phyloP scores from a whole-genome alignment of 495 filamentous ascomycete genomes.

The Pyrenopolyporus hunteri region DNA sequence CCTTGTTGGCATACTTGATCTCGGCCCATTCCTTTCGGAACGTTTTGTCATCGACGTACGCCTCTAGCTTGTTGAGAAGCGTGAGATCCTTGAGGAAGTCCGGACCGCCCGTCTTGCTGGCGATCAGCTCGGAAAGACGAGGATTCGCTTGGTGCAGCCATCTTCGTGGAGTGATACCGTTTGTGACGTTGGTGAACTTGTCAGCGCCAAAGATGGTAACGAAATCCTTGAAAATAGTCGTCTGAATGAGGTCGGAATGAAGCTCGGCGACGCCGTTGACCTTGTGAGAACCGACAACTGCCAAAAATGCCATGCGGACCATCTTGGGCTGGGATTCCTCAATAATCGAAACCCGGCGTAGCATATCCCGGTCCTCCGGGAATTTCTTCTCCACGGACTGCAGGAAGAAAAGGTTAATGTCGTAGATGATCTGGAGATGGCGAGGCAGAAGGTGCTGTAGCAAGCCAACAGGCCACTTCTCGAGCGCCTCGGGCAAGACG shows the following conservation, averaged over 20 bases:
- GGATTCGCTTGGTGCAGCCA: constrained; percentile 99
- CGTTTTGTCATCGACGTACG: constrained; percentile 77
- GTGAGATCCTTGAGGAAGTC: constrained; percentile 89
- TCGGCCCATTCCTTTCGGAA: constrained; percentile 92
- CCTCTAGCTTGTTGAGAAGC: constrained; percentile 80
- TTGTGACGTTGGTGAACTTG: constrained; percentile 98
- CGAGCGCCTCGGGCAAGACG: constrained; percentile 92
- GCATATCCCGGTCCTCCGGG: constrained; percentile 85
- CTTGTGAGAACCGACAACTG: constrained; percentile 97
- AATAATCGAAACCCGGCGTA: constrained; percentile 88
- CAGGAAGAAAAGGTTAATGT: constrained; percentile 94
- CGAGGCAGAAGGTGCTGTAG: constrained; percentile 91
- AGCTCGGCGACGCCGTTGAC: constrained; percentile 98
- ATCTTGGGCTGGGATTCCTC: constrained; percentile 98
- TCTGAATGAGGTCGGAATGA: constrained; percentile 95
- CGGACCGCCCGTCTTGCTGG: constrained; percentile 81
- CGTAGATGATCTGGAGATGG: constrained; percentile 97
- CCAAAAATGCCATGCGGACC: constrained; percentile 94
- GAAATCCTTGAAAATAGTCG: constrained; percentile 99
- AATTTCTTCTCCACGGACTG: constrained; percentile 87
- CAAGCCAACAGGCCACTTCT: constrained; percentile 97
- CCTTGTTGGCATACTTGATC: constrained; percentile 75
- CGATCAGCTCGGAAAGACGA: constrained; percentile 86
- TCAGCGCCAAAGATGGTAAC: constrained; percentile 91
- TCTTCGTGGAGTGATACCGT: constrained; percentile 91